Evolutionary conservation across 2,329 filamentous ascomycete genomes (phyloP).

Genomic region (Xylaria sp.): DNA sequence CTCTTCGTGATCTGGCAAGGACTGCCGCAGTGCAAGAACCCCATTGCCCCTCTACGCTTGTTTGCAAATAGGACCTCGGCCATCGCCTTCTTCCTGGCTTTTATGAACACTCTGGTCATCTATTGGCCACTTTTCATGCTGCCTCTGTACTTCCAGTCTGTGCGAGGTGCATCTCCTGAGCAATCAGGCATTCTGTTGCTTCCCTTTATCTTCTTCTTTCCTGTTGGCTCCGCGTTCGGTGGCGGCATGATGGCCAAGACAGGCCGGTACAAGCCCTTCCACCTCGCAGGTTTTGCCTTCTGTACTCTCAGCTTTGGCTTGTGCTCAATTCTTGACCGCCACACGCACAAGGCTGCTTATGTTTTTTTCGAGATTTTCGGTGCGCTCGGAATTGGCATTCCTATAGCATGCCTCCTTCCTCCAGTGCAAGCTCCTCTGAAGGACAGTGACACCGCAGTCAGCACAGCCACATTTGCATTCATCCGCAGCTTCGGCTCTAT

Average conservation of each 20-base stretch:
- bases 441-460: slow-evolving; percentile 44
- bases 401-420: slow-evolving; percentile 52
- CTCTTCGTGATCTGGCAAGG: slow-evolving; percentile 21
- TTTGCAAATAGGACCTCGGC: slow-evolving; percentile 56
- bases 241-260: slow-evolving; percentile 41
- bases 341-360: slow-evolving; percentile 50
- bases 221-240: slow-evolving; percentile 40
- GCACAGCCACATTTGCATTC: slow-evolving; percentile 52
- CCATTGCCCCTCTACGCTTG: slow-evolving; percentile 54
- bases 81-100: slow-evolving; percentile 49
- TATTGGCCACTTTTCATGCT: slow-evolving; percentile 53
- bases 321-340: slow-evolving; percentile 48
- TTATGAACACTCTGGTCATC: slow-evolving; percentile 52
- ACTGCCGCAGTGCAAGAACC: slow-evolving; percentile 38
- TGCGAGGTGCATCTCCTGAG: slow-evolving; percentile 44
- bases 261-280: slow-evolving; percentile 37
- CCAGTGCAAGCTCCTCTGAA: slow-evolving; percentile 51
- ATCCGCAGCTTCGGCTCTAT: slow-evolving; percentile 54
- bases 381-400: slow-evolving; percentile 47
- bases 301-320: slow-evolving; percentile 45
- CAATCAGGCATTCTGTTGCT: slow-evolving; percentile 44
- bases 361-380: slow-evolving; percentile 31
- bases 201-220: slow-evolving; percentile 40
- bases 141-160: slow-evolving; percentile 57
- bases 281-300: slow-evolving; percentile 41